A percentile compares a stretch with the other conserved stretches of the same genome.
phyloP scores from a whole-genome alignment of 75 land plant genomes.

The Ceratopteris richardii region DNA sequence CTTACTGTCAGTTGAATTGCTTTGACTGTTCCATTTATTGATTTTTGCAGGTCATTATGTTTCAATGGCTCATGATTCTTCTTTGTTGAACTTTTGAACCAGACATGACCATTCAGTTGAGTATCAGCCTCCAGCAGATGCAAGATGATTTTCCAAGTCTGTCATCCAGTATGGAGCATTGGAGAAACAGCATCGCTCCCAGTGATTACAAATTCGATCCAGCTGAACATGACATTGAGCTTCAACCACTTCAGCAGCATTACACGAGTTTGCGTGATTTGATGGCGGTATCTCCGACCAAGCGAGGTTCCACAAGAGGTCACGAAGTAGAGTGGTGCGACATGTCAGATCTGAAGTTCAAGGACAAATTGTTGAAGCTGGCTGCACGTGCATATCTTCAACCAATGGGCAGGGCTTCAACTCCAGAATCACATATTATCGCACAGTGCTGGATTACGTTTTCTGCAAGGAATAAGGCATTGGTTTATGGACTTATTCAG shows the following conservation, averaged over 20 bases:
- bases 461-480: neutral
- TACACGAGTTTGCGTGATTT: conserved; percentile 2
- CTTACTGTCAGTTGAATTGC: too few relatives aligned
- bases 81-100: too few relatives aligned
- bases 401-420: neutral
- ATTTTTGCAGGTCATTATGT: too few relatives aligned
- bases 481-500: neutral
- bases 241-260: neutral
- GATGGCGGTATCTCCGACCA: neutral
- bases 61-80: too few relatives aligned
- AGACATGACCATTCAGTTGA: too few relatives aligned
- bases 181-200: too few relatives aligned
- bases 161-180: too few relatives aligned
- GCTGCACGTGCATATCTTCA: conserved; percentile 1
- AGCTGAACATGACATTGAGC: neutral
- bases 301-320: neutral
- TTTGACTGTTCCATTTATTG: too few relatives aligned
- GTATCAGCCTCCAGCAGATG: too few relatives aligned
- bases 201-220: neutral
- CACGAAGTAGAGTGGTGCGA: conserved; percentile 1
- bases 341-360: neutral
- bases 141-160: too few relatives aligned
- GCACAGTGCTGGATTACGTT: neutral
- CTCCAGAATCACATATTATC: neutral
- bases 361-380: neutral